A percentile compares a stretch with the other conserved stretches of the same genome.
Conservation (phyloP, 1,139 yeast genomes). For the Saccharomyces hybrid region DNA sequence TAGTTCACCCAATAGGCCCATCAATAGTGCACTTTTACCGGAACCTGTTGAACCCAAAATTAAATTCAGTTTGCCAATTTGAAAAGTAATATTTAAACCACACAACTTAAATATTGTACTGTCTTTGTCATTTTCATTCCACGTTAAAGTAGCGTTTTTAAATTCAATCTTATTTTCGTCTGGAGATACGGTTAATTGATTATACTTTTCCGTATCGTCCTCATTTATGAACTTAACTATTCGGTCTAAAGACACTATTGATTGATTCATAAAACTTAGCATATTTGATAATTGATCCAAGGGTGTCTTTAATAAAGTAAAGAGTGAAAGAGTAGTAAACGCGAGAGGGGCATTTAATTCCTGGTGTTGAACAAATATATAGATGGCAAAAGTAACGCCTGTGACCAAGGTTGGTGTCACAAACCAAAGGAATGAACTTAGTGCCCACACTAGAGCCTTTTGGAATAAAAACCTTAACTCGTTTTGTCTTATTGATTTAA, state of each 20-base stretch:
- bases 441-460: slow-evolving; percentile 2
- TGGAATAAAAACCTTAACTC: slow-evolving; percentile 2
- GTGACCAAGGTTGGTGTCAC: slow-evolving; percentile 6
- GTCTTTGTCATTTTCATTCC: slow-evolving; percentile 35
- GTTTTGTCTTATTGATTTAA: background rate
- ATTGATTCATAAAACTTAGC: slow-evolving; percentile 35
- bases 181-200: slow-evolving; percentile 2
- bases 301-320: slow-evolving; percentile 4
- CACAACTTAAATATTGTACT: slow-evolving; percentile 48
- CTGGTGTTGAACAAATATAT: slow-evolving; percentile 8
- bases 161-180: slow-evolving; percentile 18
- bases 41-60: slow-evolving; percentile 86
- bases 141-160: slow-evolving; percentile 3
- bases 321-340: slow-evolving; percentile 5
- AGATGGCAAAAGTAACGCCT: slow-evolving; percentile 3
- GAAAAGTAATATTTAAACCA: slow-evolving; percentile 55
- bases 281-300: slow-evolving; percentile 3
- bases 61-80: slow-evolving; percentile 64
- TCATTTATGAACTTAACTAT: slow-evolving; percentile 42
- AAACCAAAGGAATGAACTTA: slow-evolving; percentile 3
- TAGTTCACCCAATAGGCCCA: slow-evolving; percentile 89
- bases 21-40: slow-evolving; percentile 75
- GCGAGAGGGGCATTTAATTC: slow-evolving; percentile 6
- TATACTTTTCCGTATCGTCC: slow-evolving; percentile 34
- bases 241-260: slow-evolving; percentile 32